phyloP scores from a whole-genome alignment of 2,329 filamentous ascomycete genomes.

The Lasiodiplodia hormozganensis region DNA sequence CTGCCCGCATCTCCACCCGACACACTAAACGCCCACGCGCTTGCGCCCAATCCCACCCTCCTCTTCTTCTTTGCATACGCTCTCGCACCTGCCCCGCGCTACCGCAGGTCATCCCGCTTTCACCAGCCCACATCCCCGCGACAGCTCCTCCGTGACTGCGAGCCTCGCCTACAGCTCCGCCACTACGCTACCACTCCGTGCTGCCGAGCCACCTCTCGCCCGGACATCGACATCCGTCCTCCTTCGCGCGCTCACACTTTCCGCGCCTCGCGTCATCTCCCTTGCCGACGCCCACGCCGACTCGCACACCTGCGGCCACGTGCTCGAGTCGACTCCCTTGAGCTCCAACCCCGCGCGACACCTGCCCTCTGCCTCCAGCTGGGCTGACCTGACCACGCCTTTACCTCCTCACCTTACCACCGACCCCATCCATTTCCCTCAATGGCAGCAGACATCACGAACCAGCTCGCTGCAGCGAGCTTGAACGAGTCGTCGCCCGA shows the following conservation, averaged over 20 bases:
- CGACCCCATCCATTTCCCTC: constrained; percentile 2
- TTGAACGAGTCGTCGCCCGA: constrained; percentile 63
- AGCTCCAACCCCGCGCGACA: constrained; percentile 19
- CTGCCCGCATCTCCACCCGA: constrained; percentile 2
- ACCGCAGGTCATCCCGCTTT: constrained; percentile 3
- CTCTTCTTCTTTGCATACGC: constrained; percentile 20
- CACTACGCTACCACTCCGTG: constrained; percentile 10
- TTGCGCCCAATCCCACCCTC: constrained; percentile 19
- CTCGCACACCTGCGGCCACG: constrained; percentile 19
- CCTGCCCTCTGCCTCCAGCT: constrained; percentile 2
- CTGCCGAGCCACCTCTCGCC: not conserved
- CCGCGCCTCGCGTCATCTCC: constrained; percentile 5
- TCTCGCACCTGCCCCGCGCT: constrained; percentile 19
- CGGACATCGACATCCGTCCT: not conserved
- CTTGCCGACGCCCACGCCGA: constrained; percentile 18
- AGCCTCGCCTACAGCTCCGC: constrained; percentile 10
- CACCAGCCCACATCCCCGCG: not conserved
- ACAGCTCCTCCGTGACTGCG: constrained; percentile 12
- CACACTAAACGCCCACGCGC: constrained; percentile 8
- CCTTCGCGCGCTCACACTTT: not conserved
- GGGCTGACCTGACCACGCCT: constrained; percentile 16
- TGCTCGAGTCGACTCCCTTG: constrained; percentile 17
- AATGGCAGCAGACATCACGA: constrained; percentile 60
- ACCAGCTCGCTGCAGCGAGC: constrained; percentile 63
- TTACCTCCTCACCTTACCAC: not conserved